Conservation (phyloP, 2,329 filamentous ascomycete species). For the Fusarium dimerum region DNA sequence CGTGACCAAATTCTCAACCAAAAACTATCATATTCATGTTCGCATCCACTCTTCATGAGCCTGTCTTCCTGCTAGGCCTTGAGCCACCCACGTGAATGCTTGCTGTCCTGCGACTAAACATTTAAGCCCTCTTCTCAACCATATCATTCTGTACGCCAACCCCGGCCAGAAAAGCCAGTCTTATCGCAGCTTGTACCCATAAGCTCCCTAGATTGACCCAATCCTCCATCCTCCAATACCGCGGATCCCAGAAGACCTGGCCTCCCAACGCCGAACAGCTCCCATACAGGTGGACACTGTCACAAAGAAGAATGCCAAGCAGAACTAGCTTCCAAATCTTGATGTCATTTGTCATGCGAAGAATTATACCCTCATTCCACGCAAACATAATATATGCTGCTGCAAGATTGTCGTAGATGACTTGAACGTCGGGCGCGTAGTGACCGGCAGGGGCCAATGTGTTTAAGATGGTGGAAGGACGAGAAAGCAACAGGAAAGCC, state of each 20-base stretch:
- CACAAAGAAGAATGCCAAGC: constrained; percentile 13
- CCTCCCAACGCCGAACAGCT: constrained; percentile 14
- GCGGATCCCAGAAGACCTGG: constrained; percentile 10
- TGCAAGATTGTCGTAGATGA: constrained; percentile 20
- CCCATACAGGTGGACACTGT: constrained; percentile 14
- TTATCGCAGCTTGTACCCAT: constrained; percentile 15
- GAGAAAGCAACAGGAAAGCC: constrained; percentile 3
- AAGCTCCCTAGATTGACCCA: constrained; percentile 20
- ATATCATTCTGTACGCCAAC: constrained; percentile 1
- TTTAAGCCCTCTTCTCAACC: no score
- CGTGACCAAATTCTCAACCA: no score
- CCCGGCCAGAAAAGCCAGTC: constrained; percentile 16
- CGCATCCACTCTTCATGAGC: no score
- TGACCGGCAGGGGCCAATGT: constrained; percentile 9
- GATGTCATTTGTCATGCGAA: constrained; percentile 12
- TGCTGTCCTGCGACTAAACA: no score
- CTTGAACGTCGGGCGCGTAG: constrained; percentile 17
- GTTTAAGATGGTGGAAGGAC: constrained; percentile 9
- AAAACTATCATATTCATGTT: no score
- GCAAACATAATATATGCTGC: constrained; percentile 19
- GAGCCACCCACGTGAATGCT: no score
- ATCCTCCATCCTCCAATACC: constrained; percentile 17
- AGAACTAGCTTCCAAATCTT: constrained; percentile 11
- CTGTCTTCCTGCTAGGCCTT: no score
- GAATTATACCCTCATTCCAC: constrained; percentile 17